These are phyloP conservation scores for Lichtheimia ramosa DNA, from an alignment of 371 early-diverging fungal genomes.

Conservation along the genomic window DNA sequence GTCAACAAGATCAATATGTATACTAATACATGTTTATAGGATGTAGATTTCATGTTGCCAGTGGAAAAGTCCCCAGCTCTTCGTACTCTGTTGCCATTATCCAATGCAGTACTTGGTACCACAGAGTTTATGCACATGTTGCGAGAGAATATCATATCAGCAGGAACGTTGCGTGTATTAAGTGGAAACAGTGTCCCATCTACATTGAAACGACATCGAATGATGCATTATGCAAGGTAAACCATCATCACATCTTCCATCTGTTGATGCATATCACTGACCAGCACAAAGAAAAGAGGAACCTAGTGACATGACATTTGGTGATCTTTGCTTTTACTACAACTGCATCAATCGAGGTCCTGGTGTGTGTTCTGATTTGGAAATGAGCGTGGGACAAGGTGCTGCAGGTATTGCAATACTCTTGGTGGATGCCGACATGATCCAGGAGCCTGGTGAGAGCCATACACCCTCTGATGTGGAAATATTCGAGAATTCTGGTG, in stretches of 20 bases:
- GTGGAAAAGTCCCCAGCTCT: slow-evolving; percentile 44
- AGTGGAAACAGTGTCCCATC: slow-evolving; percentile 2
- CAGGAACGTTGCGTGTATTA: not conserved
- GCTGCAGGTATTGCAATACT: slow-evolving; percentile 54
- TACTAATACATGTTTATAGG: slow-evolving; percentile 25
- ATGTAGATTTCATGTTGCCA: slow-evolving; percentile 69
- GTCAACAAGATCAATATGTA: not conserved
- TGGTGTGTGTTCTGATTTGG: slow-evolving; percentile 53
- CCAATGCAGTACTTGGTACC: slow-evolving; percentile 53
- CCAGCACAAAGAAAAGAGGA: not conserved
- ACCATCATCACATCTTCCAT: no score
- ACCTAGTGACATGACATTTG: not conserved
- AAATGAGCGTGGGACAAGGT: slow-evolving; percentile 70
- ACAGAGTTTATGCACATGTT: slow-evolving; percentile 48
- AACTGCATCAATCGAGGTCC: slow-evolving; percentile 41
- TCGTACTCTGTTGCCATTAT: slow-evolving; percentile 48
- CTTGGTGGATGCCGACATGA: slow-evolving; percentile 1
- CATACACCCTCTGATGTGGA: not conserved
- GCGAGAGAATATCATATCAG: slow-evolving; percentile 2
- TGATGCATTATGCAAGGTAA: slow-evolving; percentile 28
- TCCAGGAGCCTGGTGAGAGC: not conserved
- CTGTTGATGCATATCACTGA: not conserved
- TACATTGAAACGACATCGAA: slow-evolving; percentile 36
- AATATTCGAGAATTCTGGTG: not conserved
- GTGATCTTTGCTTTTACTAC: slow-evolving; percentile 43